A percentile compares a stretch with the other conserved stretches of the same genome.
Conservation (phyloP, 495 filamentous ascomycete species). For the Hypoxylon cercidicola region DNA sequence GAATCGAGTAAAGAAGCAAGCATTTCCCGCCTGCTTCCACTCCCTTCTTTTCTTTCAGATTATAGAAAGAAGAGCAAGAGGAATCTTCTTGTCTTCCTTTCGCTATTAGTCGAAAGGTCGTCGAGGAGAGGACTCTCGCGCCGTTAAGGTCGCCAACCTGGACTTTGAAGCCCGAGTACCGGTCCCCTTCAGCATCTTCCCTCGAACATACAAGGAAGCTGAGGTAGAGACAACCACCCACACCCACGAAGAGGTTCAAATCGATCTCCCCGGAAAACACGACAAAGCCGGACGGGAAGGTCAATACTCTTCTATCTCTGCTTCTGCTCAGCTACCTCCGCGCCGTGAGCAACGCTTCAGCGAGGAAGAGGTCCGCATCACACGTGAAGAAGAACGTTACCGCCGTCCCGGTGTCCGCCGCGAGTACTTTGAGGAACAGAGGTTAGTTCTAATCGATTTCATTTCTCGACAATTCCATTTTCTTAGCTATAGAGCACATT, state of each 20-base stretch:
- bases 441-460: conserved; percentile 35
- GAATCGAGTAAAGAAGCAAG: conserved; percentile 51
- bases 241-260: conserved; percentile 86
- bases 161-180: conserved; percentile 99
- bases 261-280: conserved; percentile 75
- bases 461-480: conserved; percentile 12
- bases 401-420: conserved; percentile 68
- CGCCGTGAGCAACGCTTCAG: conserved; percentile 73
- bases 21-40: conserved; percentile 38
- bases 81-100: conserved; percentile 96
- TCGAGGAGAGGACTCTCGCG: conserved; percentile 85
- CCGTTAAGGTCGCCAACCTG: conserved; percentile 89
- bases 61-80: conserved; percentile 72
- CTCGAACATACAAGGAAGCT: conserved; percentile 95
- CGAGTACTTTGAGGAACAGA: conserved; percentile 66
- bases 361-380: conserved; percentile 84
- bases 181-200: conserved; percentile 99
- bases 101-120: conserved; percentile 87
- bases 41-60: conserved; percentile 60
- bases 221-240: conserved; percentile 80
- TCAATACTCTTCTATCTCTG: conserved; percentile 75
- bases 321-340: conserved; percentile 68
- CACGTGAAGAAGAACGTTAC: conserved; percentile 72
- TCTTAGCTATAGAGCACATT: background rate
- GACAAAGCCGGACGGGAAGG: conserved; percentile 90